These are phyloP conservation scores for Xylariaceae sp. DNA, from an alignment of 2,329 filamentous ascomycete genomes.

Conservation along the genomic window DNA sequence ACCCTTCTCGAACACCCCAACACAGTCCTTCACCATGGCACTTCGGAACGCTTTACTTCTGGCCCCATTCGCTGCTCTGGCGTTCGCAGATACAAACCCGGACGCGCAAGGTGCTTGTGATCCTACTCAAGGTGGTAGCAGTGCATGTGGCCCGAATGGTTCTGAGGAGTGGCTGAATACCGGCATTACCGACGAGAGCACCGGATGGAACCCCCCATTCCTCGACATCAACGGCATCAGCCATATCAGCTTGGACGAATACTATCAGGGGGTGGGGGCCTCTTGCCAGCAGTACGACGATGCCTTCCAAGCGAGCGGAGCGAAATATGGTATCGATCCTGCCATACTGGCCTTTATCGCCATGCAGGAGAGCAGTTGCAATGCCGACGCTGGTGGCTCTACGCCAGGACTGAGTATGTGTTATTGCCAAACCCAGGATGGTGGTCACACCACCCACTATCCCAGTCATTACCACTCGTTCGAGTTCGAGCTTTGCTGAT, in stretches of 20 bases:
- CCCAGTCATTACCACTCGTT: neutral
- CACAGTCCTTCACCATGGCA: neutral
- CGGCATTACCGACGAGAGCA: constrained; percentile 17
- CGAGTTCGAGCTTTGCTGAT: neutral
- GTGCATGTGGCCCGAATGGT: constrained; percentile 23
- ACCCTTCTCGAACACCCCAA: too few relatives aligned
- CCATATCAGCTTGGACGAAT: constrained; percentile 25
- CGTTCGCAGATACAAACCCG: constrained; percentile 1
- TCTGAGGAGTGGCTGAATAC: constrained; percentile 31
- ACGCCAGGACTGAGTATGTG: constrained; percentile 30
- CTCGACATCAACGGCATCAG: constrained; percentile 28
- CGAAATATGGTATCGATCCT: constrained; percentile 31
- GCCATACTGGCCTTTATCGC: constrained; percentile 34
- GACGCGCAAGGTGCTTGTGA: constrained; percentile 17
- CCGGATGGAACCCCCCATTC: constrained; percentile 33
- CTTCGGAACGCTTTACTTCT: neutral
- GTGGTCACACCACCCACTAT: too few relatives aligned
- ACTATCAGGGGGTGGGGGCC: constrained; percentile 25
- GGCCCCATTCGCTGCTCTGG: neutral
- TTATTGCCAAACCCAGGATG: too few relatives aligned
- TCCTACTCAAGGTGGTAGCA: constrained; percentile 16
- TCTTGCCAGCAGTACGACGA: constrained; percentile 30
- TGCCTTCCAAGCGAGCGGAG: constrained; percentile 30
- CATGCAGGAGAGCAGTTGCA: constrained; percentile 36
- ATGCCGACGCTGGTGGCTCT: constrained; percentile 30